A percentile compares a stretch with the other conserved stretches of the same genome.
Evolutionary conservation across 2,329 filamentous ascomycete genomes (phyloP).

Genomic region (Cordyceps cateniannulata): DNA sequence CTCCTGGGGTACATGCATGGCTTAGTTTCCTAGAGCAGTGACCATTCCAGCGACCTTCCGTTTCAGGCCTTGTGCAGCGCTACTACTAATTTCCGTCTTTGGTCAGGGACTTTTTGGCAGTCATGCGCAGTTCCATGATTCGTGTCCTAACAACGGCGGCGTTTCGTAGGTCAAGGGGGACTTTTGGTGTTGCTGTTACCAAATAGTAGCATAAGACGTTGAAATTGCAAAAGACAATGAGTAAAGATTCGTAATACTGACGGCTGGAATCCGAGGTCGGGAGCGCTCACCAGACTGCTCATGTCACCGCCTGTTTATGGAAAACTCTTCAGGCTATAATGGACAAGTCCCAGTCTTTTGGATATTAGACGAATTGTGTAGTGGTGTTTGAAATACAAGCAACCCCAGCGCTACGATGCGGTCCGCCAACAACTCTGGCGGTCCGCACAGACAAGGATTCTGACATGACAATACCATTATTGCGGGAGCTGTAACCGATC

Average conservation of each 20-base stretch:
- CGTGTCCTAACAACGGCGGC: not conserved
- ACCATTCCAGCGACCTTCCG: conserved; percentile 7
- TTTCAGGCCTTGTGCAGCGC: conserved; percentile 4
- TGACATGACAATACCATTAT: no score
- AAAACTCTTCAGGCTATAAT: no score
- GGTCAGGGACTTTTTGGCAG: not conserved
- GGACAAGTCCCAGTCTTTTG: not conserved
- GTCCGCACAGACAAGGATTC: not conserved
- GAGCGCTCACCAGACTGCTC: not conserved
- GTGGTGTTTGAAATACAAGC: not conserved
- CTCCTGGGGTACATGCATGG: not conserved
- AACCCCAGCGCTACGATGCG: not conserved
- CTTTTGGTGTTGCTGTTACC: no score
- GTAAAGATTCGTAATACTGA: no score
- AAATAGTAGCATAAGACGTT: no score
- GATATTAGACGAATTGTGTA: not conserved
- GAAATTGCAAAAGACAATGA: no score
- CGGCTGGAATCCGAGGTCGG: no score
- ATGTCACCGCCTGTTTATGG: not conserved
- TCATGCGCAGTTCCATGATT: conserved; percentile 6
- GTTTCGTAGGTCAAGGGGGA: not conserved
- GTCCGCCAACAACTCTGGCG: not conserved
- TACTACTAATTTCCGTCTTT: not conserved
- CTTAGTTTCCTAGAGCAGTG: no score
- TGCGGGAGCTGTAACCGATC: no score